Evolutionary conservation across 805 yeast species (phyloP), one percentile per base, ranked within the genome.

Genomic region (Starmerella bombi): DNA sequence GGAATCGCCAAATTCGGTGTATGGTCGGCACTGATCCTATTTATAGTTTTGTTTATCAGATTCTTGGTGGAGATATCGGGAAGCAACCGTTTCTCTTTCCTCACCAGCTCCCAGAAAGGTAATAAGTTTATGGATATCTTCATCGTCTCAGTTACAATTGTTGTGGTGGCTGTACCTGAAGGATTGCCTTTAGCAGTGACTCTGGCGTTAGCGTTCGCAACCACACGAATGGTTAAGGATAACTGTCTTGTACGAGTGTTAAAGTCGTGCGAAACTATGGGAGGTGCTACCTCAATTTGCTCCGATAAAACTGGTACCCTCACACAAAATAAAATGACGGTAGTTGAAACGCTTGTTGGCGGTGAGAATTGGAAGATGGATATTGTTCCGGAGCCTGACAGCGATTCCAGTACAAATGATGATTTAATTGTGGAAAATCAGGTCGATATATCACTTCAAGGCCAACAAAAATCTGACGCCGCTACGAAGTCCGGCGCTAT

Each of bases 161-260:
- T 91, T 22, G 98, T 88, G 14, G 98, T 91, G 37, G 99, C 98
- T 0, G 94, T 91, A n/a, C 99, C 99, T 3, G 99, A 91, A 63
- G 99, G 99, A 46, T 70, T 91, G 42, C 99, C 99, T 1, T 67
- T 91, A 42, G 99, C 99, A 2, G 98, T 91, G 15, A 91, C 99
- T 1, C 68, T 91, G 35, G 94, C 98, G 0, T 67, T 91, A 50
- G 98, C 98, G 0, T 91, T 91, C 66, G 98, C 99, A 2, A 91
- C 98, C 2, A 86, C 95, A 8, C 73, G 97, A 61, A 91, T 91
- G 99, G 85, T 94, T 17, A 80, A 81, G 59, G 95, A 91, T 59
- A 93, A 93, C 48, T 88, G 88, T 58, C 67, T 91, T 54, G 99
- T 91, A n/a, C 75, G 98, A 53, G 93, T 84, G 8, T 67, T 91